phyloP scores from a whole-genome alignment of 805 yeast genomes.

The Schizosaccharomyces cryophilus region DNA sequence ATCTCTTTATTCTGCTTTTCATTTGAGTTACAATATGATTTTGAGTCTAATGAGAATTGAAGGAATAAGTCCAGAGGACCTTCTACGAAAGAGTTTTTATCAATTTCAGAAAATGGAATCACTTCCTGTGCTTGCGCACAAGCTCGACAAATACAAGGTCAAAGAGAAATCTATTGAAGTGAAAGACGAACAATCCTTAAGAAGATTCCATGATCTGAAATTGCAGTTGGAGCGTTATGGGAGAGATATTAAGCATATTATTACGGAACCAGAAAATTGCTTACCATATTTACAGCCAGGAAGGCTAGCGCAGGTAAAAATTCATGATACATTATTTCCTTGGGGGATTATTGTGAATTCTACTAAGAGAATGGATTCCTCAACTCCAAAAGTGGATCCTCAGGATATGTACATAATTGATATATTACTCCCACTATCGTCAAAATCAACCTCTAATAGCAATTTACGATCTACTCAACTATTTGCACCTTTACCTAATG shows the following conservation, averaged over 20 bases:
- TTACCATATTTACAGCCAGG: slow-evolving; percentile 80
- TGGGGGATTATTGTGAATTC: slow-evolving; percentile 18
- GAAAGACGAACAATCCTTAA: slow-evolving; percentile 49
- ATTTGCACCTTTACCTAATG: not conserved
- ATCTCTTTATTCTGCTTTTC: slow-evolving; percentile 90
- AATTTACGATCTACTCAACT: not conserved
- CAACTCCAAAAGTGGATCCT: not conserved
- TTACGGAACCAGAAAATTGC: slow-evolving; percentile 81
- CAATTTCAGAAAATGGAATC: slow-evolving; percentile 86
- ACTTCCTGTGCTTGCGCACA: slow-evolving; percentile 59
- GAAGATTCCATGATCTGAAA: slow-evolving; percentile 61
- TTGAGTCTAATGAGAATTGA: slow-evolving; percentile 91
- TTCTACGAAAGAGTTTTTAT: slow-evolving; percentile 79
- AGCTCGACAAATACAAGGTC: slow-evolving; percentile 28
- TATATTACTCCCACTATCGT: not conserved
- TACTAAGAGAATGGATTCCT: not conserved
- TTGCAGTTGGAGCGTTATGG: slow-evolving; percentile 47
- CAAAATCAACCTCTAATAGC: not conserved
- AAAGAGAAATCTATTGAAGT: slow-evolving; percentile 27
- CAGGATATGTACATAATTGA: not conserved
- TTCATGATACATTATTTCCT: slow-evolving; percentile 40
- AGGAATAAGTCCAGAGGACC: slow-evolving; percentile 91
- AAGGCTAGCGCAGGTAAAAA: slow-evolving; percentile 28
- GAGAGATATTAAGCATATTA: slow-evolving; percentile 54
- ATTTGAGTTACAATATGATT: slow-evolving; percentile 90